A percentile compares a stretch with the other conserved stretches of the same genome.
Conservation (phyloP, 371 early-diverging fungal species). For the Mucor indicus region DNA sequence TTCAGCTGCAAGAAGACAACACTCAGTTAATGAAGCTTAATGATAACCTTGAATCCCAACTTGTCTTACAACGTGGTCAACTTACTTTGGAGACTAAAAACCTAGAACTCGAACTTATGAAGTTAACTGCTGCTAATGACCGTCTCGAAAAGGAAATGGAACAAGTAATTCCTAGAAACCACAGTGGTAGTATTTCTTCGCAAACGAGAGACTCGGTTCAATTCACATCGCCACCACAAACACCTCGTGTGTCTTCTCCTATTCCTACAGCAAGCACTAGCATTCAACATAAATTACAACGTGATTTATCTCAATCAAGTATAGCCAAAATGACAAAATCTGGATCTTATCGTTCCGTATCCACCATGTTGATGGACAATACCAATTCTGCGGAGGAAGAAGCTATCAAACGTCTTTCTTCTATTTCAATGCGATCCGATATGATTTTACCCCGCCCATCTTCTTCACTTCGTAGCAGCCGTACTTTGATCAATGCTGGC, state of each 20-base stretch:
- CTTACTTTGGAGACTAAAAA: slow-evolving; percentile 37
- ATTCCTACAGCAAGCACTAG: slow-evolving; percentile 9
- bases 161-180: slow-evolving; percentile 37
- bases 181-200: not conserved
- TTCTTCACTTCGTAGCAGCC: slow-evolving; percentile 15
- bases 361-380: slow-evolving; percentile 10
- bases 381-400: slow-evolving; percentile 12
- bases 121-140: slow-evolving; percentile 45
- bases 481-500: not conserved
- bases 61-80: slow-evolving; percentile 38
- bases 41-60: slow-evolving; percentile 37
- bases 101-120: slow-evolving; percentile 41
- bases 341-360: slow-evolving; percentile 26
- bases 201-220: slow-evolving; percentile 20
- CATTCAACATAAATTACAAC: slow-evolving; percentile 22
- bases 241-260: slow-evolving; percentile 32
- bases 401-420: slow-evolving; percentile 15
- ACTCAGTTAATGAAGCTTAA: slow-evolving; percentile 30
- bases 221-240: slow-evolving; percentile 40
- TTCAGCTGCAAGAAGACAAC: slow-evolving; percentile 36
- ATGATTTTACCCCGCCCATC: slow-evolving; percentile 8
- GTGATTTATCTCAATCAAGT: slow-evolving; percentile 23
- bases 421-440: slow-evolving; percentile 19
- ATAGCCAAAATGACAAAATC: slow-evolving; percentile 32
- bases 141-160: slow-evolving; percentile 50